phyloP scores from a whole-genome alignment of 306 rosid genomes.

The Begonia masoniana region DNA sequence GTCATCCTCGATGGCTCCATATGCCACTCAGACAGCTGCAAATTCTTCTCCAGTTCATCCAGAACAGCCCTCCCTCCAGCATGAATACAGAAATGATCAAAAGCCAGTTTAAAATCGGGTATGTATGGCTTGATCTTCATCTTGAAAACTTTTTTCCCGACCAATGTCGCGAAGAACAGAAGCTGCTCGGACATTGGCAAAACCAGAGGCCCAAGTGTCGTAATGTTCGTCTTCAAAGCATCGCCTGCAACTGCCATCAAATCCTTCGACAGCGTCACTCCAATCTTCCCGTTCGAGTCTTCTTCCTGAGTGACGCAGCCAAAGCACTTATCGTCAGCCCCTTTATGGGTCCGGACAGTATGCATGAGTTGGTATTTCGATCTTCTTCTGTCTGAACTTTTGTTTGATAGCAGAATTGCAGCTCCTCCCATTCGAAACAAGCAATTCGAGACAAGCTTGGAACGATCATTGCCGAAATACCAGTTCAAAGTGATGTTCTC shows the following conservation, averaged over 20 bases:
- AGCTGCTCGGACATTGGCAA: constrained; percentile 84
- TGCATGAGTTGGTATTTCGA: constrained; percentile 60
- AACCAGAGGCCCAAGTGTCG: constrained; percentile 81
- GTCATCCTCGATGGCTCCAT: constrained; percentile 98
- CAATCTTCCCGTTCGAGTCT: constrained; percentile 53
- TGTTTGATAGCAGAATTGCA: constrained; percentile 67
- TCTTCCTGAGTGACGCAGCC: constrained; percentile 86
- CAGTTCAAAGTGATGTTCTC: constrained; percentile 92
- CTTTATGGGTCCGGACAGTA: constrained; percentile 82
- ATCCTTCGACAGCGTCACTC: constrained; percentile 84
- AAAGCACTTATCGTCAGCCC: constrained; percentile 77
- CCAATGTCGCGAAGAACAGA: constrained; percentile 60
- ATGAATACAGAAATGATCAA: constrained; percentile 87
- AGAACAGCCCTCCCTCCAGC: constrained; percentile 90
- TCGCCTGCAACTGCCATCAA: constrained; percentile 92
- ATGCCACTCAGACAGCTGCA: constrained; percentile 83
- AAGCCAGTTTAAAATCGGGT: constrained; percentile 83
- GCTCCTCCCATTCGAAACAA: constrained; percentile 91
- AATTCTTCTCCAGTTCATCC: constrained; percentile 84
- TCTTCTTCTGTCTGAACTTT: constrained; percentile 58
- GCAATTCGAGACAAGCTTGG: constrained; percentile 82
- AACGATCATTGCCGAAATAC: constrained; percentile 83
- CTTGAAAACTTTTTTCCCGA: constrained; percentile 58
- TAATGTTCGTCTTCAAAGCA: constrained; percentile 78
- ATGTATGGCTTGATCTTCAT: constrained; percentile 88